These are phyloP conservation scores for Neurospora hispaniola DNA, from an alignment of 495 filamentous ascomycete species.

Conservation along the genomic window DNA sequence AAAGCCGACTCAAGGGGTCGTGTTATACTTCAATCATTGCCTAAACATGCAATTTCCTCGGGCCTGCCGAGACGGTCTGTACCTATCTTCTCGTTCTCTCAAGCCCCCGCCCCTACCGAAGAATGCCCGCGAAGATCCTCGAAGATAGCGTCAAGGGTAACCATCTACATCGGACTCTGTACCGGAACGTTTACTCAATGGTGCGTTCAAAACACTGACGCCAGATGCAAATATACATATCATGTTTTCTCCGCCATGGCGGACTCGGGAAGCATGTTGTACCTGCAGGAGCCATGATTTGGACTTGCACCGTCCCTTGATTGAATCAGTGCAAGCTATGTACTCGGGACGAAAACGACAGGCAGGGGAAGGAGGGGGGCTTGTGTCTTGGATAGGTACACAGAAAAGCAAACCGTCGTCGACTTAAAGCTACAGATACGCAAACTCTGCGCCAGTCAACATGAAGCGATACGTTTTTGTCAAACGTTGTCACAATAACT, in stretches of 20 bases:
- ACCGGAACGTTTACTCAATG: not conserved
- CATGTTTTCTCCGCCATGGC: not conserved
- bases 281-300: not conserved
- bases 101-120: not conserved
- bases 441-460: not conserved
- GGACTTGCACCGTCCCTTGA: not conserved
- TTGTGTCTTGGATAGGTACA: not conserved
- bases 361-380: not conserved
- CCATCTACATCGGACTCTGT: not conserved
- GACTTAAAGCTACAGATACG: not conserved
- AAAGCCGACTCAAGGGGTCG: not conserved
- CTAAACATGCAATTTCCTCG: not conserved
- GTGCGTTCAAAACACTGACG: too few species aligned
- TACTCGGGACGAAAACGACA: not conserved
- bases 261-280: not conserved
- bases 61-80: not conserved
- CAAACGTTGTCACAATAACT: not conserved
- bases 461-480: not conserved
- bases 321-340: not conserved
- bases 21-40: not conserved
- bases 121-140: not conserved
- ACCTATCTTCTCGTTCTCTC: not conserved
- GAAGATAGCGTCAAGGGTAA: not conserved
- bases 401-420: not conserved
- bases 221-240: not conserved